A percentile compares a stretch with the other conserved stretches of the same genome.
Evolutionary conservation across 257 asterid genomes (phyloP).

Genomic region (Sherardia arvensis): DNA sequence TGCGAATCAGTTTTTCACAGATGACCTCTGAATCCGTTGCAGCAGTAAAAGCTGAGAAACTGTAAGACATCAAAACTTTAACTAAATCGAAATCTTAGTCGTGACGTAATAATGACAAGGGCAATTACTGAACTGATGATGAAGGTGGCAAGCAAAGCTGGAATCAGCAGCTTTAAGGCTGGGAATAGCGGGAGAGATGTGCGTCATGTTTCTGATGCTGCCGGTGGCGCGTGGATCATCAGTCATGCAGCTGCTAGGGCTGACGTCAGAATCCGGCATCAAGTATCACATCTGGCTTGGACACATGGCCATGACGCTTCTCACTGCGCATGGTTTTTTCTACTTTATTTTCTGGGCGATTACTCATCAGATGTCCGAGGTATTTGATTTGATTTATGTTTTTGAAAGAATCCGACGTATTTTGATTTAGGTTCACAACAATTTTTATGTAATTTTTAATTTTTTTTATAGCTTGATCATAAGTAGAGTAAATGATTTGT

Average conservation of each 20-base stretch:
- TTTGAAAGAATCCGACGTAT: no score
- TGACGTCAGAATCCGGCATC: slow-evolving; percentile 68
- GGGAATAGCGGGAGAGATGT: slow-evolving; percentile 61
- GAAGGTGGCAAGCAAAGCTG: slow-evolving; percentile 70
- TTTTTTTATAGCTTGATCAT: no score
- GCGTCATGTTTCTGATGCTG: slow-evolving; percentile 52
- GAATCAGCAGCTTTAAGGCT: slow-evolving; percentile 39
- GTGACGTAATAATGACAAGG: not conserved
- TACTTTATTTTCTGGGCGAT: slow-evolving; percentile 48
- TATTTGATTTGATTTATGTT: no score
- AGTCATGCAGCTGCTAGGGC: slow-evolving; percentile 49
- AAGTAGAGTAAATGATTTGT: no score
- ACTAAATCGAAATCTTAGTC: not conserved
- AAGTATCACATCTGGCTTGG: slow-evolving; percentile 94
- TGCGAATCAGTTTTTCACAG: slow-evolving; percentile 25
- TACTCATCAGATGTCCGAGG: slow-evolving; percentile 50
- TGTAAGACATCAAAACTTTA: slow-evolving; percentile 28
- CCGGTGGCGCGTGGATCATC: slow-evolving; percentile 90
- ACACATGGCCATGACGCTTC: slow-evolving; percentile 51
- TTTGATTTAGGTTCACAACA: not conserved
- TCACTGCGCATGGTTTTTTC: slow-evolving; percentile 62
- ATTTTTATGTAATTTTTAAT: no score
- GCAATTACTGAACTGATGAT: not conserved
- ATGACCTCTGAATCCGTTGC: slow-evolving; percentile 53
- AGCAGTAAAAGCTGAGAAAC: slow-evolving; percentile 23